Evolutionary conservation across 2,329 filamentous ascomycete genomes (phyloP).

Genomic region (Leptoxyphium fumago): DNA sequence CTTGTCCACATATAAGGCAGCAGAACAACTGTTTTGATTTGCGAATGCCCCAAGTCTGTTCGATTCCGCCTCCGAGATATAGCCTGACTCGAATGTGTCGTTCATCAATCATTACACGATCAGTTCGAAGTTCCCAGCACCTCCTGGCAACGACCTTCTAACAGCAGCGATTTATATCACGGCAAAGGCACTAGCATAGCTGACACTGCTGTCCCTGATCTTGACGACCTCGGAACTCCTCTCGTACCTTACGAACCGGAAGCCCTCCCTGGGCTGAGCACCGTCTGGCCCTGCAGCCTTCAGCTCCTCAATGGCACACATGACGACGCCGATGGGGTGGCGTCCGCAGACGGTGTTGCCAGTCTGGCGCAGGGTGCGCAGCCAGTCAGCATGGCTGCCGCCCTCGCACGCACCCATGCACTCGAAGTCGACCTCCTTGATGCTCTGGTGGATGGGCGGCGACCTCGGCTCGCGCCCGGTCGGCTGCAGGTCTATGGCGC

Average conservation of each 20-base stretch:
- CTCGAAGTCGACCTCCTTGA: slow-evolving; percentile 61
- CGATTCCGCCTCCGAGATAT: too few relatives aligned
- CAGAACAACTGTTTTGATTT: too few relatives aligned
- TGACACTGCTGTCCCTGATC: slow-evolving; percentile 69
- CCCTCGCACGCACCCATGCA: slow-evolving; percentile 76
- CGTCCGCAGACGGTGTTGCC: slow-evolving; percentile 87
- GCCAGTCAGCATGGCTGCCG: slow-evolving; percentile 56
- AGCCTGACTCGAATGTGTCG: too few relatives aligned
- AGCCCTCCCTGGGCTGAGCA: slow-evolving; percentile 23
- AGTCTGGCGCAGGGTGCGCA: slow-evolving; percentile 53
- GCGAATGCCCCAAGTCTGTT: too few relatives aligned
- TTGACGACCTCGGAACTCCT: slow-evolving; percentile 61
- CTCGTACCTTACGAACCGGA: slow-evolving; percentile 76
- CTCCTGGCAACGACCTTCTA: too few relatives aligned
- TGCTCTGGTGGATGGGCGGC: slow-evolving; percentile 66
- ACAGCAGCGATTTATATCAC: slow-evolving; percentile 35
- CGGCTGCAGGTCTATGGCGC: slow-evolving; percentile 27
- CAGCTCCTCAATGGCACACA: slow-evolving; percentile 69
- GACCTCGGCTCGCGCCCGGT: slow-evolving; percentile 28
- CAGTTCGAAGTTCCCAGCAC: too few relatives aligned
- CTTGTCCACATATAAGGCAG: too few relatives aligned
- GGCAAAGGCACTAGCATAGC: slow-evolving; percentile 87
- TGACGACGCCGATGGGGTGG: slow-evolving; percentile 83
- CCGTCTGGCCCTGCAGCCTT: slow-evolving; percentile 12
- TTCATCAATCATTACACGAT: too few relatives aligned